A percentile compares a stretch with the other conserved stretches of the same genome.
Evolutionary conservation across 352 stramenopile species (phyloP).

Genomic region (Globisporangium recalcitrans): DNA sequence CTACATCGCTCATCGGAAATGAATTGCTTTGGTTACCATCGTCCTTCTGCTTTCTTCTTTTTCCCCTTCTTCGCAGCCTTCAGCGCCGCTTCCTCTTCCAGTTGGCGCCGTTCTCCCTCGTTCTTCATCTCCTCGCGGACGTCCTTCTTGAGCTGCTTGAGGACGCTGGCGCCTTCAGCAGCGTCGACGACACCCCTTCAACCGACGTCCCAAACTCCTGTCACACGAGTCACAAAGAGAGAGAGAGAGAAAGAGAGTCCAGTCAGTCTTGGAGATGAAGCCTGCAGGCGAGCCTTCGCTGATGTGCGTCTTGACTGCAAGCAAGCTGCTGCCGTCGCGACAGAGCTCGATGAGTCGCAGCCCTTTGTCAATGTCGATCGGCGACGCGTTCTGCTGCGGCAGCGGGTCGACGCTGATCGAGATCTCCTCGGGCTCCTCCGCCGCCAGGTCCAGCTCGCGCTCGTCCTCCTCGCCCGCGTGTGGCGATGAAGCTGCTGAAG

Average conservation of each 20-base stretch:
- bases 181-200: slow-evolving; percentile 39
- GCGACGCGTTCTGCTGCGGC: slow-evolving; percentile 44
- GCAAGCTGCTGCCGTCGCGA: slow-evolving; percentile 39
- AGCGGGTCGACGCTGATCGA: slow-evolving; percentile 52
- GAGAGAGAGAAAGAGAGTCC: slow-evolving; percentile 39
- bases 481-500: not conserved
- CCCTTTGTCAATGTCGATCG: slow-evolving; percentile 47
- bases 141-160: slow-evolving; percentile 83
- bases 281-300: slow-evolving; percentile 43
- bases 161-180: slow-evolving; percentile 45
- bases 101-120: slow-evolving; percentile 66
- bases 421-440: slow-evolving; percentile 38
- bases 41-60: slow-evolving; percentile 59
- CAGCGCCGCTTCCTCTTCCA: slow-evolving; percentile 60
- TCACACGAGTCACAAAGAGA: not conserved
- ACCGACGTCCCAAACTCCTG: slow-evolving; percentile 38
- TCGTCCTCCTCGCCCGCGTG: not conserved
- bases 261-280: slow-evolving; percentile 74
- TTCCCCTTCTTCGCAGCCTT: slow-evolving; percentile 81
- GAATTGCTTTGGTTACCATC: slow-evolving; percentile 1
- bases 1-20: not conserved
- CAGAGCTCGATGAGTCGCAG: slow-evolving; percentile 60
- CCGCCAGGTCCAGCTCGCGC: slow-evolving; percentile 16
- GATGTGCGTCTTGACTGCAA: slow-evolving; percentile 33
- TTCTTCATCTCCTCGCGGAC: slow-evolving; percentile 72